phyloP scores from a whole-genome alignment of 345 rosid genomes.

The Geranium brycei region DNA sequence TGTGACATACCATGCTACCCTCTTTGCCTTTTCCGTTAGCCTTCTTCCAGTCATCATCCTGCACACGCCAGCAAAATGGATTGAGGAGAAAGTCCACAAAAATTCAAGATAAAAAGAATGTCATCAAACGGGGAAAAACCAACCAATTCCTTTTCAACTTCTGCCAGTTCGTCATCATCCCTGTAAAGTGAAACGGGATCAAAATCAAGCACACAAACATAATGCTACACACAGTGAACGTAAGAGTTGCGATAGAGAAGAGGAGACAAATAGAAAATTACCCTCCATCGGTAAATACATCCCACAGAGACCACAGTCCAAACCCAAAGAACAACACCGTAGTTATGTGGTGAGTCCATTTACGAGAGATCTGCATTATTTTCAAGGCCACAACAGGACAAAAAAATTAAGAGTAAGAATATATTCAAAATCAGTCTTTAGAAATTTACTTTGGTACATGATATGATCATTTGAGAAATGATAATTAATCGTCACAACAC shows the following conservation, averaged over 20 bases:
- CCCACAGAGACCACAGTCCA: constrained; percentile 12
- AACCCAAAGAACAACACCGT: constrained; percentile 13
- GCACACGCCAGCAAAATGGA: constrained; percentile 8
- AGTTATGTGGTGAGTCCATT: constrained; percentile 16
- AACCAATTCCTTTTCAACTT: constrained; percentile 19
- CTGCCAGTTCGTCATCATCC: constrained; percentile 16
- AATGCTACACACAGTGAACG: neutral
- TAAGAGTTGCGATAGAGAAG: neutral
- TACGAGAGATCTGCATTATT: constrained; percentile 10
- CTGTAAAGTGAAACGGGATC: constrained; percentile 10
- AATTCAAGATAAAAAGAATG: neutral
- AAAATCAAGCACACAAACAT: constrained; percentile 1
- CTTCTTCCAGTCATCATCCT: constrained; percentile 70
- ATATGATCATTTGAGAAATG: neutral
- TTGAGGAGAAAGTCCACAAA: constrained; percentile 7
- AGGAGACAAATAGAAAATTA: constrained; percentile 1
- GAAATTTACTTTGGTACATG: neutral
- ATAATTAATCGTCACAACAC: no score
- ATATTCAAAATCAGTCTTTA: neutral
- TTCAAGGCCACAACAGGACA: neutral
- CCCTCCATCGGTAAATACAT: constrained; percentile 15
- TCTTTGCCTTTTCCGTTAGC: constrained; percentile 28
- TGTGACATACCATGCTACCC: constrained; percentile 36
- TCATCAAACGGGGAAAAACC: neutral
- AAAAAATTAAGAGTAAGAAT: neutral